Evolutionary conservation across 2,329 filamentous ascomycete genomes (phyloP), one percentile per base, ranked within the genome.

Genomic region (Hawksworthiomyces lignivorus): DNA sequence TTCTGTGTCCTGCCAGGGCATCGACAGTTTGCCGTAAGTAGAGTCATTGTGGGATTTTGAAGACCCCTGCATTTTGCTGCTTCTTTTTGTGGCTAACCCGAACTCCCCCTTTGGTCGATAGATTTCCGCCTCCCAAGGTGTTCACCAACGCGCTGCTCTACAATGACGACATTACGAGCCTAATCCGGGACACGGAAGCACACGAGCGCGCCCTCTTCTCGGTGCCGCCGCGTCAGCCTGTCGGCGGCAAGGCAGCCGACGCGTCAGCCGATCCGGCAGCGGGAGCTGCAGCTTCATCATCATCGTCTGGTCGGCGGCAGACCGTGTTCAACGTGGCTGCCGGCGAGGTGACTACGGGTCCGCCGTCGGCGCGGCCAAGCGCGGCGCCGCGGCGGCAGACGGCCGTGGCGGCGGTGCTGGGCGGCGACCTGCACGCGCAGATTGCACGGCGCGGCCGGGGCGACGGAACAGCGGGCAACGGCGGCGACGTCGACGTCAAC

Each of bases 131-230:
- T 2, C 87, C 90, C n/a, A 94, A 87, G 56, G 88, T 92, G 56
- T 98, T 97, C 66, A 92, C 89, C 52, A 96, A 94, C 61, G 88
- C 92, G 26, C 75, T 98, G 29, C 80, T 97, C 36, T 81, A 83
- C 43, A 81, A 81, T 51, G 82, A 89, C 62, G 92, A 98, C 62
- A 97, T 98, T 53, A 97, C 92, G 4, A 78, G 86, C 11, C 70
- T 98, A 36, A 96, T 98, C 56, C 85, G 92, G 47, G 92, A 98
- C 61, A 96, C 90, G 4, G 92, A 98, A 63, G 68, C 84, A 18
- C 90, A 97, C 65, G 92, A 98, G 62, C 84, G 89, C 55, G 90
- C 90, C 7, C 78, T 98, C 15, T 98, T 97, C 68, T 94, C 90
- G 28, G 82, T 95, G 1, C 88, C 90, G 1, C 80, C 85, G 0